Evolutionary conservation across 257 asterid species (phyloP), one percentile per base, ranked within the genome.

Genomic region (Scutellaria baicalensis): DNA sequence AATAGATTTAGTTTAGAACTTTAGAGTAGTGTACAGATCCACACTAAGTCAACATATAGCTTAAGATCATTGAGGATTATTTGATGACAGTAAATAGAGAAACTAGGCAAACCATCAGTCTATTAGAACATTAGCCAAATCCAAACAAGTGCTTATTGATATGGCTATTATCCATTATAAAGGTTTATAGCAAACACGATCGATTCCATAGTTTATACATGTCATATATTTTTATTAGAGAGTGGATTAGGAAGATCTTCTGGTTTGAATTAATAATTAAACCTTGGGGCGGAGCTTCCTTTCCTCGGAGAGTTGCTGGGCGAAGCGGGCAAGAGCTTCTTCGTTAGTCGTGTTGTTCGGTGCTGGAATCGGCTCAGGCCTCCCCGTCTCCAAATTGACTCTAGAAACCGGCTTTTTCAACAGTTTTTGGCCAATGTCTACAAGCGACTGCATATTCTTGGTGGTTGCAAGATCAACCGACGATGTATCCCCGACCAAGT

Each of bases 301-400:
- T 35, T 72, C 71, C 44, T 72, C 66, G 1, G 71, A 43, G 43
- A 72, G 66, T 11, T 16, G 59, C 44, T 54, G 47, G 0, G 77
- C 77, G 1, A 72, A 72, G 0, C 21, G 39, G 9, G 39, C 31
- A 13, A 90, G 75, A 48, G 91, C 95, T 48, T 71, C 70, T 69
- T 75, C 95, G 12, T 90, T 88, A 2, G 93, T 84, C 54, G 86
- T 86, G 38, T 63, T 83, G 44, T 66, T 83, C 2, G 33, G 33
- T 47, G 85, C 89, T 9, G 1, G 77, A 57, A 77, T 77, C 1
- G 77, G 79, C 71, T 80, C 86, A 0, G 77, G 57, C 42, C 71
- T 61, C 18, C 95, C 96, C 0, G 93, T 85, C 71, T 85, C 95
- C 69, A 88, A 59, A 76, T 90, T 82, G 56, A 88, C 83, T 39